phyloP scores from a whole-genome alignment of 2,329 filamentous ascomycete genomes.

The Aspergillus oerlinghausenensis region DNA sequence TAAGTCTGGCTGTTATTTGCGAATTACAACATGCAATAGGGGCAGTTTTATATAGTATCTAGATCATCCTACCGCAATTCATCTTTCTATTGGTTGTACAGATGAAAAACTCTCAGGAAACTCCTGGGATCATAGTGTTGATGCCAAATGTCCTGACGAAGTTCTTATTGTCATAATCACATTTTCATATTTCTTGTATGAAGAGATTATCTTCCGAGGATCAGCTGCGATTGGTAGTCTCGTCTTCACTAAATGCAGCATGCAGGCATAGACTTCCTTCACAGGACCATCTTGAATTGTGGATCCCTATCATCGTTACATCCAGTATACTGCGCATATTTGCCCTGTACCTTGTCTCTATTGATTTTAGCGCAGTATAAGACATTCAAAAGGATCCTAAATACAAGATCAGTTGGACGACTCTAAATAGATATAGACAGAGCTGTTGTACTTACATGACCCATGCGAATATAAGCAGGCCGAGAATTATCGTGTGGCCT shows the following conservation, averaged over 20 bases:
- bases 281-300: constrained; percentile 57
- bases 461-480: constrained; percentile 59
- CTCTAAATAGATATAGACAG: neutral
- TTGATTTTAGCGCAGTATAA: constrained; percentile 62
- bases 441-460: constrained; percentile 51
- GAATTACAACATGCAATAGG: neutral
- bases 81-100: neutral
- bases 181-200: neutral
- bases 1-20: neutral
- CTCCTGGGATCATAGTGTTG: neutral
- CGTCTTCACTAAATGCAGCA: neutral
- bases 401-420: constrained; percentile 1
- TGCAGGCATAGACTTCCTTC: constrained; percentile 8
- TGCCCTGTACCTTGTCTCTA: constrained; percentile 56
- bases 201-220: neutral
- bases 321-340: constrained; percentile 54
- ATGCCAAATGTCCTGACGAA: neutral
- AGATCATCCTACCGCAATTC: neutral
- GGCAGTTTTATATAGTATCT: neutral
- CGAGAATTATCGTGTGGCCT: constrained; percentile 59
- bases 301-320: constrained; percentile 62
- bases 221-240: neutral
- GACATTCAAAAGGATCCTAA: constrained; percentile 56
- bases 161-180: neutral
- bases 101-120: neutral